phyloP scores from a whole-genome alignment of 2,329 filamentous ascomycete genomes.

The Xylaria sp. region DNA sequence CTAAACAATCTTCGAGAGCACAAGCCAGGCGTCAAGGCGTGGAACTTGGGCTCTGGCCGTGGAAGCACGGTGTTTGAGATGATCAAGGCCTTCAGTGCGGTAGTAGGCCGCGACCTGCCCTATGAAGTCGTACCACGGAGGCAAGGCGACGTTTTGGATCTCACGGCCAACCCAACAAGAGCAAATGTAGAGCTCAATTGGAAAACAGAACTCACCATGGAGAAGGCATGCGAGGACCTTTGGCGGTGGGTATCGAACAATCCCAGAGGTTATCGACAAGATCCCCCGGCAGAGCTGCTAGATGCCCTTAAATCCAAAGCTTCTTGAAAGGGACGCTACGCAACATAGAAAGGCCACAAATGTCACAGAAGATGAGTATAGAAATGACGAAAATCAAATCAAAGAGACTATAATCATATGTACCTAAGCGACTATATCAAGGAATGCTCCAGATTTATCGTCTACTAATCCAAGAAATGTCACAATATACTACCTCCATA shows the following conservation, averaged over 20 bases:
- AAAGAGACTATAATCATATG: constrained; percentile 3
- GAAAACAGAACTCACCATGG: constrained; percentile 90
- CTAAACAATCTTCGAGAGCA: constrained; percentile 88
- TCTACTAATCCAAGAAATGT: neutral
- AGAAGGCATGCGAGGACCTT: constrained; percentile 92
- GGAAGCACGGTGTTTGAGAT: constrained; percentile 98
- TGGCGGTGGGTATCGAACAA: constrained; percentile 99
- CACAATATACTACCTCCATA: neutral
- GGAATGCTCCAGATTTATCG: neutral
- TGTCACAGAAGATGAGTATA: constrained; percentile 22
- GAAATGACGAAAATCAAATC: constrained; percentile 16
- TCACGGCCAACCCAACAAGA: constrained; percentile 89
- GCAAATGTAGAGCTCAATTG: constrained; percentile 91
- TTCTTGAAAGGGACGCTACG: constrained; percentile 37
- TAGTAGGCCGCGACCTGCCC: constrained; percentile 84
- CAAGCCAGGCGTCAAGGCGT: constrained; percentile 90
- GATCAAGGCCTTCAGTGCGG: constrained; percentile 90
- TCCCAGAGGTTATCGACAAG: constrained; percentile 91
- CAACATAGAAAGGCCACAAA: constrained; percentile 10
- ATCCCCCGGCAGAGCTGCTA: constrained; percentile 85
- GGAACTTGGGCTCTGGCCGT: constrained; percentile 95
- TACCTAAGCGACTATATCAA: constrained; percentile 8
- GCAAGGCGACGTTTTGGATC: constrained; percentile 90
- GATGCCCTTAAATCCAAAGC: constrained; percentile 65
- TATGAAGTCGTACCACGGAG: constrained; percentile 88